Conservation (phyloP, 192 early-diverging fungal species). For the Physocladia obscura region DNA sequence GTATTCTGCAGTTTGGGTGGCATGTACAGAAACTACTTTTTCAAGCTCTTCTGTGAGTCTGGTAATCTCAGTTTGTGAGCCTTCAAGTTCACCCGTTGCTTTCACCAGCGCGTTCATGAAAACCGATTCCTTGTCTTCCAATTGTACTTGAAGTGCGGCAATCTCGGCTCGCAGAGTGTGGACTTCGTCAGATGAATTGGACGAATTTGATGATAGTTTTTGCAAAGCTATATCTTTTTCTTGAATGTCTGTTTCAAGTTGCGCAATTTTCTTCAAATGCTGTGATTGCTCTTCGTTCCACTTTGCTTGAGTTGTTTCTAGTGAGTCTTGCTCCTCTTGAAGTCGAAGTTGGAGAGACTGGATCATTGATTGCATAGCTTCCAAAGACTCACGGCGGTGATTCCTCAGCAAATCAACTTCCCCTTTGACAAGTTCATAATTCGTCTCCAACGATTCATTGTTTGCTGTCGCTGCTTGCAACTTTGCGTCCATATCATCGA, state of each 20-base stretch:
- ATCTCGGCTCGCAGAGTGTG: background rate
- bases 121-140: slow-evolving; percentile 15
- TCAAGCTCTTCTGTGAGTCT: background rate
- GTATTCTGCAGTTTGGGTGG: background rate
- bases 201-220: slow-evolving; percentile 6
- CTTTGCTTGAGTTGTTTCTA: slow-evolving; percentile 7
- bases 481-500: slow-evolving; percentile 12
- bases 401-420: slow-evolving; percentile 23
- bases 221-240: background rate
- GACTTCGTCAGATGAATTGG: slow-evolving; percentile 1
- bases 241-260: slow-evolving; percentile 19
- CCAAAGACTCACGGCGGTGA: slow-evolving; percentile 15
- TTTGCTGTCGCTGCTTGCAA: background rate
- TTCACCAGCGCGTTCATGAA: background rate
- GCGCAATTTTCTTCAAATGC: slow-evolving; percentile 8
- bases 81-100: background rate
- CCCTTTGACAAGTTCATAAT: slow-evolving; percentile 20
- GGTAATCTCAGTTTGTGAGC: background rate
- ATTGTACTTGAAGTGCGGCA: background rate
- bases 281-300: slow-evolving; percentile 5
- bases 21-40: background rate
- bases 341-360: slow-evolving; percentile 12
- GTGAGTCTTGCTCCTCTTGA: slow-evolving; percentile 20
- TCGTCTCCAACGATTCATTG: slow-evolving; percentile 8
- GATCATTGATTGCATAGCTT: slow-evolving; percentile 30